These are phyloP conservation scores for Microbotryomycetes sp. DNA, from an alignment of 1,284 basidiomycete species.

Conservation along the genomic window DNA sequence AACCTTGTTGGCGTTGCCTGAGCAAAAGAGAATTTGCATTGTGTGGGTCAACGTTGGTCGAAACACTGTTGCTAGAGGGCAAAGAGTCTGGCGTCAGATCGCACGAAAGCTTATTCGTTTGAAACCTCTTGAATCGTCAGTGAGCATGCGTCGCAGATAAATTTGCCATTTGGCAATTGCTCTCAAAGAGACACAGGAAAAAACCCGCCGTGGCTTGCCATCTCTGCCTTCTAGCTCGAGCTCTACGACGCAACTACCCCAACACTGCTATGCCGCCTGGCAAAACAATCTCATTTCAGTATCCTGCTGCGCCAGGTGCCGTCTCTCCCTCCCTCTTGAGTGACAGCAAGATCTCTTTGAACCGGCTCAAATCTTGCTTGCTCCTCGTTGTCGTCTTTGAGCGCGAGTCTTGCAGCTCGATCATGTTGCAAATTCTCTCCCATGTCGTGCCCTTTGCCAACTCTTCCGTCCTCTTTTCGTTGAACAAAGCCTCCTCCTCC, in stretches of 20 bases:
- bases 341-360: slow-evolving; percentile 82
- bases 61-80: too few species aligned
- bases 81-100: too few species aligned
- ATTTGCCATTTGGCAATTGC: too few species aligned
- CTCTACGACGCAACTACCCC: too few species aligned
- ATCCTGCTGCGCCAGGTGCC: slow-evolving; percentile 86
- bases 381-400: slow-evolving; percentile 93
- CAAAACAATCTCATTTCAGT: slow-evolving; percentile 48
- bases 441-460: slow-evolving; percentile 90
- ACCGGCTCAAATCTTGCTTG: slow-evolving; percentile 78
- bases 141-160: too few species aligned
- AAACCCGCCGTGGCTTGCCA: too few species aligned
- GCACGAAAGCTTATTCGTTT: too few species aligned
- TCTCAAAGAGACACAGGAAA: too few species aligned
- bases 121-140: too few species aligned
- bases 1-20: slow-evolving; percentile 90
- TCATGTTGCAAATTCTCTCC: slow-evolving; percentile 79
- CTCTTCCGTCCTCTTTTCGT: slow-evolving; percentile 62
- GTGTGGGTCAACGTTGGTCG: too few species aligned
- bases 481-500: slow-evolving; percentile 78
- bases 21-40: slow-evolving; percentile 68
- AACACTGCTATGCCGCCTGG: too few species aligned
- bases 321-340: slow-evolving; percentile 79
- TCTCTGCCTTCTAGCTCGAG: too few species aligned
- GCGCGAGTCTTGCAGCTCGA: slow-evolving; percentile 89